Evolutionary conservation across 202 grass and related monocot genomes (phyloP).

Genomic region (Setaria italica): DNA sequence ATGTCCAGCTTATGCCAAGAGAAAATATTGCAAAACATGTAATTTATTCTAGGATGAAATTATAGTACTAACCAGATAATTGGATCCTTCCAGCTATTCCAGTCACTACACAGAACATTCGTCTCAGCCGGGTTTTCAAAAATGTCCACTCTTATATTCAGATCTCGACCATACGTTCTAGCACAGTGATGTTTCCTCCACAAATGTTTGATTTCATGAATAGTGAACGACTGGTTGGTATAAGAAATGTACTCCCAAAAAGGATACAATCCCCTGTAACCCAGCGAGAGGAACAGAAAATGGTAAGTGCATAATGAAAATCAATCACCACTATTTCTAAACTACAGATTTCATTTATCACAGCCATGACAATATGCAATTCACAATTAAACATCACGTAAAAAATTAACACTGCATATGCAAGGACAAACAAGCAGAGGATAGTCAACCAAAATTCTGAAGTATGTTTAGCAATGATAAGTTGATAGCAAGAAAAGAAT

Average conservation of each 20-base stretch:
- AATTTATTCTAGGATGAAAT: slow-evolving; percentile 9
- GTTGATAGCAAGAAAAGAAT: background rate
- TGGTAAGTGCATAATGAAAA: slow-evolving; percentile 25
- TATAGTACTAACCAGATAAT: slow-evolving; percentile 77
- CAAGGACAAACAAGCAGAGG: background rate
- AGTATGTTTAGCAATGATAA: too few relatives aligned
- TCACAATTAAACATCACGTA: background rate
- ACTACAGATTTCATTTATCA: background rate
- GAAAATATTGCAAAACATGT: slow-evolving; percentile 3
- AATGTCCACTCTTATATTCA: slow-evolving; percentile 82
- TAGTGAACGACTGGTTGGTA: slow-evolving; percentile 79
- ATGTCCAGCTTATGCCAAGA: background rate
- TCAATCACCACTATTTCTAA: background rate
- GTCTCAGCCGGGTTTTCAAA: slow-evolving; percentile 79
- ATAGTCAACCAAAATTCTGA: background rate
- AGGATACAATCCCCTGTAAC: slow-evolving; percentile 72
- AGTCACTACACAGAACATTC: slow-evolving; percentile 94
- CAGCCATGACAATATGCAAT: background rate
- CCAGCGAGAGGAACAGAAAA: slow-evolving; percentile 28
- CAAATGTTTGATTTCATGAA: slow-evolving; percentile 83
- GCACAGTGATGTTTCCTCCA: slow-evolving; percentile 92
- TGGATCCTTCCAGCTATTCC: slow-evolving; percentile 82
- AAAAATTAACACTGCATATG: slow-evolving; percentile 8
- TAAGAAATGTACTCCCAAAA: slow-evolving; percentile 90
- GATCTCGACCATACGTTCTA: slow-evolving; percentile 61